Evolutionary conservation across 176 grass and related monocot genomes (phyloP).

Genomic region (Tuctoria greenei): DNA sequence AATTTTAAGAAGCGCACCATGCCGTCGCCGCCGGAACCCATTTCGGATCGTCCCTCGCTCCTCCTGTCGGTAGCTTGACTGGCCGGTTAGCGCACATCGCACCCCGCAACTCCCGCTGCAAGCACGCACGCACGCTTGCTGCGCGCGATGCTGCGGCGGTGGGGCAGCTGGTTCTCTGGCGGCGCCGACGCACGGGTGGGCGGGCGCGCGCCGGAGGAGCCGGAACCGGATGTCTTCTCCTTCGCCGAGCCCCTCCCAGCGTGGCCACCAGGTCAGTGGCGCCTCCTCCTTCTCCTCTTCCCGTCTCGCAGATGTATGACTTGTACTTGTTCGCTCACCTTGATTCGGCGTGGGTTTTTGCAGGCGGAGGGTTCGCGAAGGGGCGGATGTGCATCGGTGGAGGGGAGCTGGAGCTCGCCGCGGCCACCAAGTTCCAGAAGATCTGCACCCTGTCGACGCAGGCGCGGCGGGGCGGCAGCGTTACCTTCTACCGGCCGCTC

Average conservation of each 20-base stretch:
- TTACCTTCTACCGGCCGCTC: conserved; percentile 63
- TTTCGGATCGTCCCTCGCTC: neutral
- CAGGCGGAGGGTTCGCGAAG: conserved; percentile 65
- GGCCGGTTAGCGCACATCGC: neutral
- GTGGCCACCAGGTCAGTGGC: too few species aligned
- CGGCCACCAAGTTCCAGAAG: conserved; percentile 57
- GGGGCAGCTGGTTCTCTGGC: conserved; percentile 11
- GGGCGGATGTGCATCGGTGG: conserved; percentile 56
- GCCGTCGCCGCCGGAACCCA: neutral
- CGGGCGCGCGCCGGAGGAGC: too few species aligned
- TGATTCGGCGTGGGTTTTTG: conserved; percentile 2
- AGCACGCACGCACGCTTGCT: too few species aligned
- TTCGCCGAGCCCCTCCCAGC: too few species aligned
- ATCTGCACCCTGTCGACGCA: conserved; percentile 54
- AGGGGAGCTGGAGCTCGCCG: conserved; percentile 62
- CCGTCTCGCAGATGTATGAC: neutral
- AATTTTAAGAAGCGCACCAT: too few species aligned
- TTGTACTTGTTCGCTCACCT: neutral
- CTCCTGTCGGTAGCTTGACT: neutral
- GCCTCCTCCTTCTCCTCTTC: neutral
- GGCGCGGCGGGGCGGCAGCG: conserved; percentile 17
- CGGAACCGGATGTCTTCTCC: too few species aligned
- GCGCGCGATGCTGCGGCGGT: conserved; percentile 22
- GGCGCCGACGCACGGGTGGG: neutral
- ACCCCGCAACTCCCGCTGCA: too few species aligned